Percentiles rank a stretch among this genome's conserved stretches.
Evolutionary conservation across 768 basidiomycete species (phyloP).

Genomic region (Kwoniella europaea): DNA sequence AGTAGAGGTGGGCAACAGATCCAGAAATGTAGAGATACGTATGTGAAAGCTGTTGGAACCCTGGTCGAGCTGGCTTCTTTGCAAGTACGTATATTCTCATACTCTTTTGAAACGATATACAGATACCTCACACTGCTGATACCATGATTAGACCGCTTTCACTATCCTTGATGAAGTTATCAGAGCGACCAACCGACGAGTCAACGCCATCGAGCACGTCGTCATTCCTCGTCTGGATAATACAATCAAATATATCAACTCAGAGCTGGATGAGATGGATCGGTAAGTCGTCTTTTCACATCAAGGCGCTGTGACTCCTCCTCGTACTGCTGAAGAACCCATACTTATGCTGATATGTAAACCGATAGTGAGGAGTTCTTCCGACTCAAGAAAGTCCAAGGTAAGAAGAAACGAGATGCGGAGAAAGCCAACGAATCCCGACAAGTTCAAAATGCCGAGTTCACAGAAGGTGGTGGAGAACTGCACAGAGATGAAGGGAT

Average conservation of each 20-base stretch:
- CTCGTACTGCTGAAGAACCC: neutral
- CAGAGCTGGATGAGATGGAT: constrained; percentile 98
- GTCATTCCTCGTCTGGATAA: constrained; percentile 94
- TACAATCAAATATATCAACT: constrained; percentile 96
- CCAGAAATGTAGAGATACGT: constrained; percentile 91
- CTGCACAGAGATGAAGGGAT: constrained; percentile 58
- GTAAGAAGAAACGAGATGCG: constrained; percentile 89
- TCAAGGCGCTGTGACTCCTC: neutral
- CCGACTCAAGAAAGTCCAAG: constrained; percentile 95
- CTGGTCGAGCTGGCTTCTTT: constrained; percentile 95
- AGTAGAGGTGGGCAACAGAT: constrained; percentile 97
- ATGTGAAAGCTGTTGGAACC: constrained; percentile 95
- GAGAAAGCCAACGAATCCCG: constrained; percentile 52
- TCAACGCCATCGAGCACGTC: constrained; percentile 98
- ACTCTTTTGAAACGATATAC: neutral
- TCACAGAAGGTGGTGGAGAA: constrained; percentile 46
- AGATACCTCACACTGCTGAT: neutral
- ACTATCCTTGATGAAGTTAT: constrained; percentile 99
- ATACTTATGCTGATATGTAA: neutral
- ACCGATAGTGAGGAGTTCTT: constrained; percentile 59
- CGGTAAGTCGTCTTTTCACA: constrained; percentile 65
- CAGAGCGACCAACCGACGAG: constrained; percentile 96
- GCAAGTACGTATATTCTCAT: constrained; percentile 53
- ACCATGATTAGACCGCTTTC: constrained; percentile 79
- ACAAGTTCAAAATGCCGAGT: constrained; percentile 38